A percentile compares a stretch with the other conserved stretches of the same genome.
Conservation (phyloP, 176 grass and related monocot genomes). For the Bromus sterilis region DNA sequence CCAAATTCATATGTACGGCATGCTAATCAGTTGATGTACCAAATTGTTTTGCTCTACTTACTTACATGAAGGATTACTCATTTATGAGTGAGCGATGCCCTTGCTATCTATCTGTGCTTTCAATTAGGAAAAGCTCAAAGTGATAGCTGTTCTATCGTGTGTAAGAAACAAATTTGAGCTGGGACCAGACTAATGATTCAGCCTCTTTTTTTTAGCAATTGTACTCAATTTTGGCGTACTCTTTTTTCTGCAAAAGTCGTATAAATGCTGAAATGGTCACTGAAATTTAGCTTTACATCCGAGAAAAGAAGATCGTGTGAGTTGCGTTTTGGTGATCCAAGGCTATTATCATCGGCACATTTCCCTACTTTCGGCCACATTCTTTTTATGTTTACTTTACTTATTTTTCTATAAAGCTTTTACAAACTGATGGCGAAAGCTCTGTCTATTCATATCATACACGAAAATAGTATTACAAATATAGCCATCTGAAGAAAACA, state of each 20-base stretch:
- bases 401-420: neutral
- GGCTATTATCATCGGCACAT: neutral
- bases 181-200: slow-evolving; percentile 24
- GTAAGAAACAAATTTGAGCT: slow-evolving; percentile 22
- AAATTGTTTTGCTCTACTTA: neutral
- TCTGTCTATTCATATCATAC: neutral
- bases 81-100: neutral
- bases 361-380: slow-evolving; percentile 14
- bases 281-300: slow-evolving; percentile 1
- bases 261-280: neutral
- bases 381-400: neutral
- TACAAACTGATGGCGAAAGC: neutral
- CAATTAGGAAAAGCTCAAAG: neutral
- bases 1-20: neutral
- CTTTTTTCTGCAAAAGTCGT: neutral
- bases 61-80: neutral
- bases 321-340: neutral
- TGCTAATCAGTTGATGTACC: neutral
- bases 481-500: neutral
- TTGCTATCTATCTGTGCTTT: neutral
- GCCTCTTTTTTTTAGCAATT: slow-evolving; percentile 24
- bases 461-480: neutral
- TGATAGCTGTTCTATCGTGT: slow-evolving; percentile 1
- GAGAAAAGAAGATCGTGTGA: slow-evolving; percentile 5
- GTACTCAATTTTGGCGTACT: neutral